Percentiles rank a stretch among this genome's conserved stretches.
Evolutionary conservation across 495 filamentous ascomycete genomes (phyloP).

Genomic region (Podospora tetraspora): DNA sequence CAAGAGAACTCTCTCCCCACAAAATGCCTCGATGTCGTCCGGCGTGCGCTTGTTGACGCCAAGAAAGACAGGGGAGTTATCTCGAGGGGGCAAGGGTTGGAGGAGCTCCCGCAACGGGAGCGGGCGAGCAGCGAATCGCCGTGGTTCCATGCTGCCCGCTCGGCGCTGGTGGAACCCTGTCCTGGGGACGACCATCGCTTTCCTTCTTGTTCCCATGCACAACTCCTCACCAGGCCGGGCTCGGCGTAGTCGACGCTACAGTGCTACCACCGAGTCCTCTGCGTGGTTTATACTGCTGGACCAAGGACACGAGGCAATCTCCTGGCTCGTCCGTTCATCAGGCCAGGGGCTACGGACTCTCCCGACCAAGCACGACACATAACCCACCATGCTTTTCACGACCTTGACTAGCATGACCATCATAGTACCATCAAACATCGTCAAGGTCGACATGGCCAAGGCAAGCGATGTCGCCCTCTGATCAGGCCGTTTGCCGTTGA

Average conservation of each 20-base stretch:
- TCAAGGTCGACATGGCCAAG: not conserved
- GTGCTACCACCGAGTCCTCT: not conserved
- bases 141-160: constrained; percentile 6
- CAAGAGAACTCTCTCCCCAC: constrained; percentile 6
- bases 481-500: not conserved
- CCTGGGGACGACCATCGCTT: not conserved
- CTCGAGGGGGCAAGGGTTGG: constrained; percentile 7
- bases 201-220: not conserved
- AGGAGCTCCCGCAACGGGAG: constrained; percentile 16
- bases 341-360: not conserved
- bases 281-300: not conserved
- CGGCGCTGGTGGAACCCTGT: constrained; percentile 4
- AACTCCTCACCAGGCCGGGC: not conserved
- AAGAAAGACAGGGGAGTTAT: constrained; percentile 11
- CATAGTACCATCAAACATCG: not conserved
- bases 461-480: not conserved
- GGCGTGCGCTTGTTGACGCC: not conserved
- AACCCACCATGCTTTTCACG: not conserved
- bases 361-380: not conserved
- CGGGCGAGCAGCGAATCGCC: constrained; percentile 11
- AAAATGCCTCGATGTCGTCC: not conserved
- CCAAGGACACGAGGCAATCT: not conserved
- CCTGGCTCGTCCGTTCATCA: not conserved
- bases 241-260: not conserved
- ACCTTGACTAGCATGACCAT: not conserved